Conservation (phyloP, 768 basidiomycete species). For the Tephrocybe sp. region DNA sequence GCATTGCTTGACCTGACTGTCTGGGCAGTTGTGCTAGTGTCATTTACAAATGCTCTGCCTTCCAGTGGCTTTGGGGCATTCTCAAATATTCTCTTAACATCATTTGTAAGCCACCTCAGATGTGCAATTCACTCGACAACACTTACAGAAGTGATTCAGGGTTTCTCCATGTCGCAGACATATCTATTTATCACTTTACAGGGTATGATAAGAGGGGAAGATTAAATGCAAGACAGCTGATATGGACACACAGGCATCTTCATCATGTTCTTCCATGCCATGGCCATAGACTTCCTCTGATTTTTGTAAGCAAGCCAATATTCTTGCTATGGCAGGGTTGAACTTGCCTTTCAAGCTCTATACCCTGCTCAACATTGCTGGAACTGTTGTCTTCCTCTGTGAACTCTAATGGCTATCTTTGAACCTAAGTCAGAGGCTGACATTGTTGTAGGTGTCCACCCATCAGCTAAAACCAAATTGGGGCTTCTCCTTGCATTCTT, state of each 20-base stretch:
- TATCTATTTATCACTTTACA: conserved; percentile 52
- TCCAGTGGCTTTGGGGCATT: conserved; percentile 51
- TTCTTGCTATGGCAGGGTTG: too few relatives aligned
- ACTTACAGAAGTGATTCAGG: conserved; percentile 25
- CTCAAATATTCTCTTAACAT: conserved; percentile 51
- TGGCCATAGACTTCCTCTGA: conserved; percentile 42
- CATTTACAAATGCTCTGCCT: conserved; percentile 47
- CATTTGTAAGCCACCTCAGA: conserved; percentile 32
- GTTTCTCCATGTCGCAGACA: conserved; percentile 48
- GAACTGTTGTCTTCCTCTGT: conserved; percentile 49
- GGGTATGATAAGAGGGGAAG: conserved; percentile 22
- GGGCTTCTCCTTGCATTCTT: conserved; percentile 52
- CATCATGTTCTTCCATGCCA: conserved; percentile 47
- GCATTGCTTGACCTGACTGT: conserved; percentile 45
- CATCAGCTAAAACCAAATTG: conserved; percentile 38
- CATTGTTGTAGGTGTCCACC: conserved; percentile 32
- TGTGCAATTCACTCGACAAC: too few relatives aligned
- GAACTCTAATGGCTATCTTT: conserved; percentile 5
- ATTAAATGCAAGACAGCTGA: conserved; percentile 12
- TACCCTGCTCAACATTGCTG: conserved; percentile 48
- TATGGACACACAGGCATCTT: conserved; percentile 30
- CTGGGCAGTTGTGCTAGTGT: conserved; percentile 44
- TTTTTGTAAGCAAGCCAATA: conserved; percentile 41
- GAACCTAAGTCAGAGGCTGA: background rate
- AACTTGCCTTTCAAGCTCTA: conserved; percentile 29